Base-by-base conservation (phyloP, 2,329 filamentous ascomycete species). In the Cordyceps tenuipes region DNA sequence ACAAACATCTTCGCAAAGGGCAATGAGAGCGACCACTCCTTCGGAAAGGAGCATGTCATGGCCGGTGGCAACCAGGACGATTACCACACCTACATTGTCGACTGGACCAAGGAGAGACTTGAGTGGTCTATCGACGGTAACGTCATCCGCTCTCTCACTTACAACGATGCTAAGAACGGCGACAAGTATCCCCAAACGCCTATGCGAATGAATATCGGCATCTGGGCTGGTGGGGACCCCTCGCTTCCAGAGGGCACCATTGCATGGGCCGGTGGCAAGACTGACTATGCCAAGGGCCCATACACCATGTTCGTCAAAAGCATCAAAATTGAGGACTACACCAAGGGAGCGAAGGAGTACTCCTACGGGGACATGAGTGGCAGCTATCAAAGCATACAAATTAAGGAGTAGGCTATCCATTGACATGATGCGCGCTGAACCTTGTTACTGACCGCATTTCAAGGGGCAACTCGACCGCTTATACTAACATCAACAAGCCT, bases 1-100 rank as follows among this genome's bases (percentile, higher is more conserved):
- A 87, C 83, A 65, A 92, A 93, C 76, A 93, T 87, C 75, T 93
- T 89, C 67, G 87, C 89, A 71, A 91, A 92, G 76, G 89, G 88
- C 53, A 77, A 74, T 75, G 77, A 73, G 76, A 76, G 84, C 73
- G 71, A 88, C 77, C 69, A 78, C 73, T 79, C 83, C 66, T 85
- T 88, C 63, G 88, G 82, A 63, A 77, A 77, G 48, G 83, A 84
- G 70, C 80, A 88, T 67, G 71, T 75, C 10, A 73, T 82, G 56
- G 70, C 83, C 9, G 73, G 78, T 29, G 77, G 78, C 64, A 79
- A 57, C 21, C 82, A 82, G 67, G 75, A 77, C 53, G 82, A 83
- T 58, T 87, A 80, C 70, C 87, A 90, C 78, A 91, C 89, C 70
- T 92, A 91, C 73, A 88, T 87, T n/a, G 78, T 84, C 34, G 77